Base-by-base conservation (phyloP, 1,139 yeast genomes). In the Yamadazyma songkhlaensis region DNA sequence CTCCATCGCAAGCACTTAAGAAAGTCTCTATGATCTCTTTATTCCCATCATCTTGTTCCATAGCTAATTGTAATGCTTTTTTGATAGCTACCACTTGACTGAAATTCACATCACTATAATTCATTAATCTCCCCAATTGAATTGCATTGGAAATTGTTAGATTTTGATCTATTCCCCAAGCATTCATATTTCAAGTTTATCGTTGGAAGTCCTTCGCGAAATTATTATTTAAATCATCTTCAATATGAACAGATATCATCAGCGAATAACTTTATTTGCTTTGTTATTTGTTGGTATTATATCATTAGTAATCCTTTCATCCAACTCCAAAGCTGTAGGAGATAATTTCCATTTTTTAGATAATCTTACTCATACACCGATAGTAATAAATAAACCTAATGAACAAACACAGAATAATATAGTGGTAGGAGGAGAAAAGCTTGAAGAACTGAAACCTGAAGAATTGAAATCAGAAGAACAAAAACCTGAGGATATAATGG, bases 1-100 rank as follows among this genome's bases (percentile, higher is more conserved):
- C 84, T 8, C 80, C 81, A 30, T 77, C 73, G 25, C 78, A 65
- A 22, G 79, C 68, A 0, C 81, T 76, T 12, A 72, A 52, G 40
- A 74, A 63, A 22, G 75, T 46, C 40, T 65, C 57, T n/a, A 55
- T 45, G 1, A 50, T 36, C n/a, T 50, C 39, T 38, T 46, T 51
- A 9, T 32, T 44, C 22, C 47, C 38, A 34, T 59, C 65, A 17
- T 17, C 20, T 17, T 17, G 4, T 6, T 17, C 20, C 8, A 53
- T 38, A 2, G 51, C 46, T 26, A 50, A 37, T 38, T 57, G 62
- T 23, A 76, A 47, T 3, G 74, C 72, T 45, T 66, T 67, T 48
- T 74, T 76, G 9, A 78, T 76, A 3, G 74, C 70, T 22, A 69
- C 50, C 14, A 77, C 58, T 44, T 73, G 70, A 6, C 68, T 54